These are phyloP conservation scores for Aspergillus sparsus DNA, from an alignment of 495 filamentous ascomycete genomes.

Conservation along the genomic window DNA sequence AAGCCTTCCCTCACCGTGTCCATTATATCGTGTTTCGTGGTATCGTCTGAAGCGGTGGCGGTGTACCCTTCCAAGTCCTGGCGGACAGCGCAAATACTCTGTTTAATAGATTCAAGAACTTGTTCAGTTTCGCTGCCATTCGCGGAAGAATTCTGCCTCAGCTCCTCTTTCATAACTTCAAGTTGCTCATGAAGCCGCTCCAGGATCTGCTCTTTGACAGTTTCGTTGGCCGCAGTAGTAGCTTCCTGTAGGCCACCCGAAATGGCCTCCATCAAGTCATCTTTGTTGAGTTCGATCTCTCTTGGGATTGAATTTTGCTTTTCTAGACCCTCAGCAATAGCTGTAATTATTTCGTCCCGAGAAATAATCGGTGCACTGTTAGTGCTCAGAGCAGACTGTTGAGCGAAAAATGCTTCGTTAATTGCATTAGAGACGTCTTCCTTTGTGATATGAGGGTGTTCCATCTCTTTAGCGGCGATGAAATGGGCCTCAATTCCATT, in stretches of 20 bases:
- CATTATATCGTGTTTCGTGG: slow-evolving; percentile 76
- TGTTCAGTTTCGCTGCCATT: slow-evolving; percentile 78
- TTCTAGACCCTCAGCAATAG: slow-evolving; percentile 59
- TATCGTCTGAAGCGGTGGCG: slow-evolving; percentile 62
- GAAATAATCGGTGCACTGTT: slow-evolving; percentile 38
- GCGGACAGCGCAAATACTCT: slow-evolving; percentile 79
- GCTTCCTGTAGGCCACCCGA: slow-evolving; percentile 58
- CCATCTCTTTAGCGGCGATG: slow-evolving; percentile 37
- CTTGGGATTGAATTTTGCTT: slow-evolving; percentile 48
- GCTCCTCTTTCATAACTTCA: slow-evolving; percentile 70
- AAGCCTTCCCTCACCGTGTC: slow-evolving; percentile 71
- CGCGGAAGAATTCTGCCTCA: slow-evolving; percentile 71
- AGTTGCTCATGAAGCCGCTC: slow-evolving; percentile 73
- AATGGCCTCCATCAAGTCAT: slow-evolving; percentile 68
- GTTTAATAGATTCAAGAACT: slow-evolving; percentile 79
- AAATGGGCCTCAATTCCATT: slow-evolving; percentile 47
- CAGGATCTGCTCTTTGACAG: slow-evolving; percentile 65
- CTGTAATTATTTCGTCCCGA: slow-evolving; percentile 55
- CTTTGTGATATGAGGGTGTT: slow-evolving; percentile 43
- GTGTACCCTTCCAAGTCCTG: slow-evolving; percentile 80
- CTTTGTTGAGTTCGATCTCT: slow-evolving; percentile 62
- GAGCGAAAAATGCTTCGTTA: slow-evolving; percentile 54
- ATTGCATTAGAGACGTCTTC: slow-evolving; percentile 56
- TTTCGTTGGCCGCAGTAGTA: slow-evolving; percentile 46
- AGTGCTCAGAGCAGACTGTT: slow-evolving; percentile 41